A percentile compares a stretch with the other conserved stretches of the same genome.
Conservation (phyloP, 164 flowering plant genomes). For the Aristolochia contorta region DNA sequence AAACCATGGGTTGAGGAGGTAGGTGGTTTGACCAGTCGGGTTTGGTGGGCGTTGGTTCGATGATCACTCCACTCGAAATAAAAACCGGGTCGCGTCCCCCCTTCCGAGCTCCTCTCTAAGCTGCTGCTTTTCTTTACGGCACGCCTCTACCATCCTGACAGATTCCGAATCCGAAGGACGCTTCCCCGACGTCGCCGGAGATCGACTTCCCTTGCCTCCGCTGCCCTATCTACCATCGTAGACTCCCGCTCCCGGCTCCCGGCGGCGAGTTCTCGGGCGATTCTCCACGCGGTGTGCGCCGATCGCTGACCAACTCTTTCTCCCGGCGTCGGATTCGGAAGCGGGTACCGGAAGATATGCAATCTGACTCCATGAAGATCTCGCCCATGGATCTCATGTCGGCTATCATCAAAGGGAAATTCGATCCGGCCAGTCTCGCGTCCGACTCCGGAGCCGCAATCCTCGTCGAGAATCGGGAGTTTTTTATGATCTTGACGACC, state of each 20-base stretch:
- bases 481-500: constrained; percentile 57
- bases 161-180: background rate
- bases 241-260: background rate
- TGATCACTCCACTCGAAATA: constrained; percentile 6
- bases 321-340: constrained; percentile 4
- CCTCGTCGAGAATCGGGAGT: constrained; percentile 53
- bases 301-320: background rate
- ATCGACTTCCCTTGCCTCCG: background rate
- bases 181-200: background rate
- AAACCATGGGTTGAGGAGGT: constrained; percentile 53
- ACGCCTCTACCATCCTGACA: background rate
- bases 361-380: constrained; percentile 11
- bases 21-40: constrained; percentile 57
- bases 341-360: background rate
- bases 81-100: background rate
- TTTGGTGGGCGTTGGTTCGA: constrained; percentile 56
- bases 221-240: background rate
- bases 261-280: too few relatives aligned
- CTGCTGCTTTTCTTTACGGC: background rate
- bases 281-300: background rate
- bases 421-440: constrained; percentile 28
- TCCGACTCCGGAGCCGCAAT: constrained; percentile 23
- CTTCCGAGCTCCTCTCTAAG: background rate
- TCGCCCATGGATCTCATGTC: constrained; percentile 64
- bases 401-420: constrained; percentile 40